Evolutionary conservation across 768 basidiomycete genomes (phyloP), one percentile per base, ranked within the genome.

Genomic region (Phanerochaete carnosa): DNA sequence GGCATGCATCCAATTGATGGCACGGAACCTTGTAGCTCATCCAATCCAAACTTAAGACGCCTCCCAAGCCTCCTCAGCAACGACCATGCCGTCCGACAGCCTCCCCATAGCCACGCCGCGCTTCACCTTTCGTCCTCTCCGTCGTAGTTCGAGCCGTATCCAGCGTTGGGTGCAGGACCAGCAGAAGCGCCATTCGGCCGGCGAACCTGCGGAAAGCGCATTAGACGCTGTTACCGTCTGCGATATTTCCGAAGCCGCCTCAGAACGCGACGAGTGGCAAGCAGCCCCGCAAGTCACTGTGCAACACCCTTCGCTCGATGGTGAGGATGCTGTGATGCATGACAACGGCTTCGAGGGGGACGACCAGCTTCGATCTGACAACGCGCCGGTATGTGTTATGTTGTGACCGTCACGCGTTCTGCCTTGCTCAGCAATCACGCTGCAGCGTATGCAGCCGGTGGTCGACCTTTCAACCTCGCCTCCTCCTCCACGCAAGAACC

Each of bases 141-240:
- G 70, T 19, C 75, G 74, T 22, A 74, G 75, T 37, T 73, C 77
- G 16, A 77, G 75, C 62, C 78, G 70, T 55, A 65, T 80, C 43
- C 76, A 78, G 37, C 74, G 69, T n/a, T 81, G 80, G 80, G 72
- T 82, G 19, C 70, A 66, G 2, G 80, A 81, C 23, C 74, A 79
- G 55, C 76, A 74, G 57, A 53, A 66, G 26, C 68, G 64, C 37
- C 61, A 66, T 11, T 53, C 64, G n/a, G 61, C 66, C 47, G 47
- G 62, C 37, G 53, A 64, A 37, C 19, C 39, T 19, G 54, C 57
- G 32, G 53, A 52, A 29, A 33, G 64, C 29, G 64, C 66, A 60
- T 59, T 62, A 11, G 61, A 58, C 39, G 59, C 71, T 33, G 64
- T 65, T 39, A 68, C 69, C 55, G 68, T 65, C 52, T 50, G 43